These are phyloP conservation scores for Cyclospora cayetanensis DNA, from an alignment of 169 alveolate genomes.

Conservation along the genomic window DNA sequence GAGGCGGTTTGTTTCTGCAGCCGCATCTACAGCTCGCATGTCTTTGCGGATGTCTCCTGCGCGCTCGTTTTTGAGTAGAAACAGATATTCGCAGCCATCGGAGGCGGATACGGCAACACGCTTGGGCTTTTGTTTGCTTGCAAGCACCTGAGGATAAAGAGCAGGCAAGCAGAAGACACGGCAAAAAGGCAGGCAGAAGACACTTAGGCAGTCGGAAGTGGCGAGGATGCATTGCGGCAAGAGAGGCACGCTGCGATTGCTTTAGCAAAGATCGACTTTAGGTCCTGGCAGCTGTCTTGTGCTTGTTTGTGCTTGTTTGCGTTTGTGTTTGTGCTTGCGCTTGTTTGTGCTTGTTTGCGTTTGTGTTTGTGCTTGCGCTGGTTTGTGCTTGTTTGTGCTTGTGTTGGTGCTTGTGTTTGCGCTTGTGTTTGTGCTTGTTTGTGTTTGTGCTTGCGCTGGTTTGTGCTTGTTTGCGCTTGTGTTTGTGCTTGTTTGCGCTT, in stretches of 20 bases:
- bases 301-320: too few species aligned
- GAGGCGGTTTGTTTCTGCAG: neutral
- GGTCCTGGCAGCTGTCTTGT: too few species aligned
- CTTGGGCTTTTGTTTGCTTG: conserved; percentile 95
- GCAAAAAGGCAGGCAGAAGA: conserved; percentile 55
- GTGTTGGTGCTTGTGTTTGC: too few species aligned
- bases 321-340: too few species aligned
- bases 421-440: too few species aligned
- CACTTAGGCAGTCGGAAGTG: conserved; percentile 76
- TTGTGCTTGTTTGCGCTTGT: too few species aligned
- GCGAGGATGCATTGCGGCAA: conserved; percentile 37
- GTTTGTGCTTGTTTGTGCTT: too few species aligned
- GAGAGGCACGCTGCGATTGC: neutral
- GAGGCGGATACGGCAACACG: conserved; percentile 87
- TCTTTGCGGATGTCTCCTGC: conserved; percentile 92
- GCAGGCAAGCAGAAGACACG: conserved; percentile 58
- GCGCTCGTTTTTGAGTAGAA: conserved; percentile 87
- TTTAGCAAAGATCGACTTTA: too few species aligned
- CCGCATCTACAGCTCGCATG: conserved; percentile 90
- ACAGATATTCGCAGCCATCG: conserved; percentile 88
- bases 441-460: too few species aligned
- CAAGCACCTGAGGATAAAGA: neutral
- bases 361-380: too few species aligned
- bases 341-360: too few species aligned
- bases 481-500: too few species aligned